These are phyloP conservation scores for Zasmidium cellare DNA, from an alignment of 2,329 filamentous ascomycete genomes.

Conservation along the genomic window DNA sequence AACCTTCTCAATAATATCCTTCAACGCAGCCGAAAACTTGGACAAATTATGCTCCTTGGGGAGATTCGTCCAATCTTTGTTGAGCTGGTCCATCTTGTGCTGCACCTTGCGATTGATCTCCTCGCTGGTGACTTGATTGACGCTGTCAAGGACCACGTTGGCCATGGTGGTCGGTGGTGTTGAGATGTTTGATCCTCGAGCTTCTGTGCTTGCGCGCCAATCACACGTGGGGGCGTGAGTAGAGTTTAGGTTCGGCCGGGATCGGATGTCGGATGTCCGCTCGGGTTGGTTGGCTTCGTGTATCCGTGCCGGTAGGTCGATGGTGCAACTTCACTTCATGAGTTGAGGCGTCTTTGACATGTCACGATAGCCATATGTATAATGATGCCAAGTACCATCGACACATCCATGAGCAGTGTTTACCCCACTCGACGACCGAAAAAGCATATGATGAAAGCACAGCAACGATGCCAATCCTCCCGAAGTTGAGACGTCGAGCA, in stretches of 20 bases:
- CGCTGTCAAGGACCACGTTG: not conserved
- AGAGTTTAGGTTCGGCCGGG: not conserved
- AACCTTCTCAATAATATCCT: slow-evolving; percentile 57
- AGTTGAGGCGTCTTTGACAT: too few species aligned
- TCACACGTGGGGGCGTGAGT: not conserved
- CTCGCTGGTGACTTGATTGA: not conserved
- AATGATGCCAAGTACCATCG: too few species aligned
- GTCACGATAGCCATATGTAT: too few species aligned
- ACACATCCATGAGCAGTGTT: too few species aligned
- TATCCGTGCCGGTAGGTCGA: too few species aligned
- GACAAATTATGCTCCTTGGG: slow-evolving; percentile 26
- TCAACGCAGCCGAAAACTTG: slow-evolving; percentile 58
- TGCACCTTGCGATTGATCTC: slow-evolving; percentile 3
- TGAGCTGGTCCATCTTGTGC: slow-evolving; percentile 8
- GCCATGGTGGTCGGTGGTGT: too few species aligned
- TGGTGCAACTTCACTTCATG: too few species aligned
- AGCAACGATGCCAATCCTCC: too few species aligned
- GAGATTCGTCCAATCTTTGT: slow-evolving; percentile 25
- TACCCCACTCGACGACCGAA: too few species aligned
- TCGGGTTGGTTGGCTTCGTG: too few species aligned
- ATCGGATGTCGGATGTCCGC: not conserved
- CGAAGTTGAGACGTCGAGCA: too few species aligned
- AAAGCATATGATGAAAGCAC: too few species aligned
- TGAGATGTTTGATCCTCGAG: not conserved
- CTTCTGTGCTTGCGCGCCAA: not conserved